These are phyloP conservation scores for Suillus lakei DNA, from an alignment of 768 basidiomycete species.

Conservation along the genomic window DNA sequence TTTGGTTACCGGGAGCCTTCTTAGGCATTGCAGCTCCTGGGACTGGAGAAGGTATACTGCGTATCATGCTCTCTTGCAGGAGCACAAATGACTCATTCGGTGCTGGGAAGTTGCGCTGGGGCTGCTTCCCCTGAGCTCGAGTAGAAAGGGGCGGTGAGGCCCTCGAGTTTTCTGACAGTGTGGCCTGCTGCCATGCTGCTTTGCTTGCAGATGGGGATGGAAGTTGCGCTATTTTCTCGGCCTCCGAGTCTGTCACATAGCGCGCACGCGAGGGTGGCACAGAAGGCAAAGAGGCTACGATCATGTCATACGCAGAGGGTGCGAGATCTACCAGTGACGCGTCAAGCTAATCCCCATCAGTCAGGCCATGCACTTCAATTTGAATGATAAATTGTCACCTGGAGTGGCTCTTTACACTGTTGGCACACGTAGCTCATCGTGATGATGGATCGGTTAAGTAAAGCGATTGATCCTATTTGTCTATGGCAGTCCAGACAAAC, in stretches of 20 bases:
- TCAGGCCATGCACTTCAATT: constrained; percentile 11
- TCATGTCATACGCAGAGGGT: constrained; percentile 87
- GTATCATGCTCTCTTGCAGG: constrained; percentile 81
- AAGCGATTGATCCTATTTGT: not conserved
- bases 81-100: constrained; percentile 93
- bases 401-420: constrained; percentile 90
- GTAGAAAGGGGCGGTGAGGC: constrained; percentile 49
- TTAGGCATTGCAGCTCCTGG: constrained; percentile 49
- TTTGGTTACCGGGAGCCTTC: constrained; percentile 45
- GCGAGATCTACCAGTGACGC: constrained; percentile 88
- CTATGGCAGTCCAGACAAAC: not conserved
- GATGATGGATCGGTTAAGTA: not conserved
- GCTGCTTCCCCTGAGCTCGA: constrained; percentile 64
- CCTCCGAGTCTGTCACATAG: constrained; percentile 37
- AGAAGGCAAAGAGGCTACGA: constrained; percentile 70
- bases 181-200: constrained; percentile 66
- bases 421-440: constrained; percentile 69
- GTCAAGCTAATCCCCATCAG: constrained; percentile 61
- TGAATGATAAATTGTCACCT: constrained; percentile 48
- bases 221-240: constrained; percentile 51
- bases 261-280: constrained; percentile 47
- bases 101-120: constrained; percentile 53
- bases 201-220: constrained; percentile 58
- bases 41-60: constrained; percentile 64
- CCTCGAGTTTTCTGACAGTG: constrained; percentile 40